Base-by-base conservation (phyloP, 352 stramenopile genomes). In the Thraustochytrium striatum region DNA sequence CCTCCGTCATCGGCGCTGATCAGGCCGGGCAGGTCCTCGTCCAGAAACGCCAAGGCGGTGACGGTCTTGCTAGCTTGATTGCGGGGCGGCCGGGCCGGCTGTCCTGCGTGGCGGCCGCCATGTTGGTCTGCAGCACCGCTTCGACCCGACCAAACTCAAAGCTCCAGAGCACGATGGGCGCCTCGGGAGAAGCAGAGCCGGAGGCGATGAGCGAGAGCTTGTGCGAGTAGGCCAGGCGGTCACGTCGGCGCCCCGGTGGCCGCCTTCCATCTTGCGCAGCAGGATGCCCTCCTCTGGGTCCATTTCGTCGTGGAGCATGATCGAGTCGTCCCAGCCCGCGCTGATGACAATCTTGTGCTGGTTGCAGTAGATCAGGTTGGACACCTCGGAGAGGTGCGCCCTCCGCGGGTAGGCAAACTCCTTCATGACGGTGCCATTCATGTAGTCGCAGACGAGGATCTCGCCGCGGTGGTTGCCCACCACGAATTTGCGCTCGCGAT, bases 371-470 rank as follows among this genome's bases (percentile, higher is more conserved):
- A 88, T 89, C 41, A 95, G 53, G 33, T 85, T 86, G 30, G 87
- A 88, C 39, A 95, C 88, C 79, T 94, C 89, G 50, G 84, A 85
- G n/a, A 53, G 43, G 62, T 94, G 89, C 3, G 90, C 88, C 33
- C 87, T 84, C 65, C 90, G 87, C 16, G 86, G 82, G 59, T 92
- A 92, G 52, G 85, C 86, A 61, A 91, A 94, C 8, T 86, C 89
- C 83, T 94, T 94, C 89, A 94, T 94, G 33, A 90, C 85, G 25
- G 86, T 87, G 21, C 90, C 90, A 58, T 93, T 95, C 47, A 94
- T 82, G 82, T 94, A 95, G 82, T 94, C 88, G 58, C 90, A 92
- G n/a, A 91, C 87, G 21, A 91, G 84, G 39, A 93, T 87, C 50
- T 88, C 86, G 30, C 90, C 90, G 7, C 81, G 84, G 83, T 93